phyloP scores from a whole-genome alignment of 306 rosid species.

The Citrullus amarus region DNA sequence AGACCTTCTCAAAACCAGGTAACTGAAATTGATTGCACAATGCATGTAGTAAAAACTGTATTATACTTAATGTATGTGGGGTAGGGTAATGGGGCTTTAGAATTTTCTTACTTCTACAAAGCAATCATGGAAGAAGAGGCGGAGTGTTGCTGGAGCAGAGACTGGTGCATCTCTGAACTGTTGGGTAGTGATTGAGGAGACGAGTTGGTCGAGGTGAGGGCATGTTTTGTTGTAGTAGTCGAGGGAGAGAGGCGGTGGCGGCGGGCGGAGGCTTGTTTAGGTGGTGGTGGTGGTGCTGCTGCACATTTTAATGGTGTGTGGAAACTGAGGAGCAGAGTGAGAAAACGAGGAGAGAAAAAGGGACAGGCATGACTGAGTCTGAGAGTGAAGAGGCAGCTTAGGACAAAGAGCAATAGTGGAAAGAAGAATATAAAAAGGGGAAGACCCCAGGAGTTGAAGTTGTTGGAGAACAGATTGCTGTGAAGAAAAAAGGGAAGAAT shows the following conservation, averaged over 20 bases:
- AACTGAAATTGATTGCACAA: not conserved
- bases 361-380: conserved; percentile 12
- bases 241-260: conserved; percentile 31
- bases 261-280: conserved; percentile 2
- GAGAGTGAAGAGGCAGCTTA: conserved; percentile 24
- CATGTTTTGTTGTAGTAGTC: conserved; percentile 68
- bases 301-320: conserved; percentile 20
- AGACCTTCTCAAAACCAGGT: not conserved
- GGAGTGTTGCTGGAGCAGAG: conserved; percentile 84
- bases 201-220: conserved; percentile 60
- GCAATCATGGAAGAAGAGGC: conserved; percentile 91
- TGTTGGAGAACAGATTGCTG: conserved; percentile 16
- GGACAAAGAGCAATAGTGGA: conserved; percentile 29
- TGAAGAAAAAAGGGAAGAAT: conserved; percentile 27
- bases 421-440: conserved; percentile 18
- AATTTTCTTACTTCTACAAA: conserved; percentile 56
- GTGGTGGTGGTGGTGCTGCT: conserved; percentile 13
- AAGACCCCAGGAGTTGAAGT: conserved; percentile 13
- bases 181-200: conserved; percentile 57
- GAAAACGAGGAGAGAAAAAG: conserved; percentile 23
- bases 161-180: conserved; percentile 74
- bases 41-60: conserved; percentile 13
- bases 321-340: conserved; percentile 17
- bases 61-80: conserved; percentile 2
- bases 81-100: not conserved